Base-by-base conservation (phyloP, 2,329 filamentous ascomycete genomes). In the Aspergillus latus region DNA sequence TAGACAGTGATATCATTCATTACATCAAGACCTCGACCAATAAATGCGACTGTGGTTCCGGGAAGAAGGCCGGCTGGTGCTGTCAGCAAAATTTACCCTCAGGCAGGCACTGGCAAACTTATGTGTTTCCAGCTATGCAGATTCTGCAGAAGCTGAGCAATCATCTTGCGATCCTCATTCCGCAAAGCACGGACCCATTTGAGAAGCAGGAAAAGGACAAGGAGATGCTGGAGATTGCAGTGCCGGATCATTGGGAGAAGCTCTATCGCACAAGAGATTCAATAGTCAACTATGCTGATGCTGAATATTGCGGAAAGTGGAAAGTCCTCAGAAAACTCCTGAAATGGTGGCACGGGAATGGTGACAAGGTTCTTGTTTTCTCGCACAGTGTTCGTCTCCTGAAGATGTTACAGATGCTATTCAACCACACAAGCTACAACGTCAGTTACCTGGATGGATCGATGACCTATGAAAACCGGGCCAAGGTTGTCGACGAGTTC, bases 281-380 rank as follows among this genome's bases (percentile, higher is more conserved):
- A 7, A 88, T 97, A 57, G 75, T 89, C 49, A 89, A 88, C 64
- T 87, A 92, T 49, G 88, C 92, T 1, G 92, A 96, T 64, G 88
- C 90, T 0, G 89, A 95, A 56, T 97, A 92, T 62, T 99, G 94
- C 68, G 94, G 94, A 3, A 99, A 99, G 74, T 99, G 94, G 94
- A 92, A 90, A 68, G 85, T 99, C 1, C 73, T 99, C 30, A 90
- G 87, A 71, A 92, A 90, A 65, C 78, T 99, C 3, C 82, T 99
- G 5, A 87, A 86, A 54, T 93, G 94, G 72, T 99, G 94, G 94
- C 85, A 96, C 68, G 80, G 83, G 11, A 92, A 89, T 66, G 90
- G 91, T 10, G 92, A 97, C 75, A 99, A 97, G 73, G 94, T 97
- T 0, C 82, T 99, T 0, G 88, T 99, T 2, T 99, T 99, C 72